Evolutionary conservation across 2,329 filamentous ascomycete species (phyloP).

Genomic region (Epicoccum nigrum): DNA sequence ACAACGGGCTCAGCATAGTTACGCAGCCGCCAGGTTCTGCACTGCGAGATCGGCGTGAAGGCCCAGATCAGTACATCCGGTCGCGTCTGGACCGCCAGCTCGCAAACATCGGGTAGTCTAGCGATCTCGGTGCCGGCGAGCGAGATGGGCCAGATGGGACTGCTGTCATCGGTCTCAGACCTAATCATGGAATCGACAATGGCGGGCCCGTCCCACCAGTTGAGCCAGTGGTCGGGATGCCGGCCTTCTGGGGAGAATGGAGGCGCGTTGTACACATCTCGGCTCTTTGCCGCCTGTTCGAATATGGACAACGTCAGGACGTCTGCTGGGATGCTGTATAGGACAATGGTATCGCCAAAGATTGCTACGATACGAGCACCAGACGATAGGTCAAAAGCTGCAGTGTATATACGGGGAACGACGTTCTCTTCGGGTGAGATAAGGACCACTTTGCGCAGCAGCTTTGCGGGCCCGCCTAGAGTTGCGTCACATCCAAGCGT

Average conservation of each 20-base stretch:
- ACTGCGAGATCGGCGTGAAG: conserved; percentile 54
- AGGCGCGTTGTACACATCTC: conserved; percentile 23
- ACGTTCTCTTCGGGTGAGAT: conserved; percentile 42
- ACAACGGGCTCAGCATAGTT: conserved; percentile 19
- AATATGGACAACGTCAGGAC: conserved; percentile 39
- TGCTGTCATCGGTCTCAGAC: conserved; percentile 8
- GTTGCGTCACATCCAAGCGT: conserved; percentile 68
- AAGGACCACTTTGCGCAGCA: conserved; percentile 66
- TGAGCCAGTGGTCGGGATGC: conserved; percentile 37
- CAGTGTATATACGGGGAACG: conserved; percentile 61
- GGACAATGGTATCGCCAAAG: conserved; percentile 60
- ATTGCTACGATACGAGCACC: conserved; percentile 65
- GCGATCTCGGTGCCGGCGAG: conserved; percentile 59
- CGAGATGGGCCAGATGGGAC: conserved; percentile 54
- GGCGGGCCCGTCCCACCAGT: conserved; percentile 35
- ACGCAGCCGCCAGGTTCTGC: conserved; percentile 56
- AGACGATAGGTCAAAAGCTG: conserved; percentile 61
- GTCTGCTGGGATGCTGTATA: conserved; percentile 68
- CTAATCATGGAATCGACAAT: neutral
- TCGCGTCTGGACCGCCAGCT: conserved; percentile 57
- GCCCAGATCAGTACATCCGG: conserved; percentile 59
- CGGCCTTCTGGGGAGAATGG: conserved; percentile 18
- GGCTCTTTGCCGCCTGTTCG: conserved; percentile 32
- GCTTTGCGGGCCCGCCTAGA: conserved; percentile 60
- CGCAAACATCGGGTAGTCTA: conserved; percentile 54